These are phyloP conservation scores for Exutisphaerella laricina DNA, from an alignment of 2,329 filamentous ascomycete species.

Conservation along the genomic window DNA sequence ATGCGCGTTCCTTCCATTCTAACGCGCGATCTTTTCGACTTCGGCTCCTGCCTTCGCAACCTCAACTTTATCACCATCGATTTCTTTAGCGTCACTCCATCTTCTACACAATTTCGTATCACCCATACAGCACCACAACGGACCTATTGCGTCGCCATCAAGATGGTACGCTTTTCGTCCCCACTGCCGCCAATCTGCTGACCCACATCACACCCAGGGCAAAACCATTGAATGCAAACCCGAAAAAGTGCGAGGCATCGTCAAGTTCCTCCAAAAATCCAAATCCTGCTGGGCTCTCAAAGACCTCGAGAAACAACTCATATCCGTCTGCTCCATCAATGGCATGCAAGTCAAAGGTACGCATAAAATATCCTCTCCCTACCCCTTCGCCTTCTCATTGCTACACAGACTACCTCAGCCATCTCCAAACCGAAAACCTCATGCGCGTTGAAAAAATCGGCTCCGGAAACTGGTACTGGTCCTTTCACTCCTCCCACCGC, in stretches of 20 bases:
- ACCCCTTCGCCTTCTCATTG: background rate
- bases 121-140: too few relatives aligned
- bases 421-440: conserved; percentile 55
- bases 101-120: too few relatives aligned
- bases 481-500: conserved; percentile 56
- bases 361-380: background rate
- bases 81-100: too few relatives aligned
- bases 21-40: too few relatives aligned
- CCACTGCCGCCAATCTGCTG: too few relatives aligned
- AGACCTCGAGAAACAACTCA: conserved; percentile 61
- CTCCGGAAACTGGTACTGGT: conserved; percentile 68
- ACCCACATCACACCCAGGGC: too few relatives aligned
- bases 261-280: conserved; percentile 55
- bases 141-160: too few relatives aligned
- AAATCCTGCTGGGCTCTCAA: conserved; percentile 60
- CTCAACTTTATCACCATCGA: too few relatives aligned
- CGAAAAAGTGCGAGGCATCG: conserved; percentile 54
- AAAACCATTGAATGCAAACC: conserved; percentile 54
- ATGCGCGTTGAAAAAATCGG: conserved; percentile 65
- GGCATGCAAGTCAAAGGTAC: conserved; percentile 49
- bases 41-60: too few relatives aligned
- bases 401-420: conserved; percentile 54
- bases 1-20: too few relatives aligned
- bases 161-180: too few relatives aligned
- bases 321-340: conserved; percentile 57